Evolutionary conservation across 345 rosid genomes (phyloP).

Genomic region (Eucalyptus melliodora): DNA sequence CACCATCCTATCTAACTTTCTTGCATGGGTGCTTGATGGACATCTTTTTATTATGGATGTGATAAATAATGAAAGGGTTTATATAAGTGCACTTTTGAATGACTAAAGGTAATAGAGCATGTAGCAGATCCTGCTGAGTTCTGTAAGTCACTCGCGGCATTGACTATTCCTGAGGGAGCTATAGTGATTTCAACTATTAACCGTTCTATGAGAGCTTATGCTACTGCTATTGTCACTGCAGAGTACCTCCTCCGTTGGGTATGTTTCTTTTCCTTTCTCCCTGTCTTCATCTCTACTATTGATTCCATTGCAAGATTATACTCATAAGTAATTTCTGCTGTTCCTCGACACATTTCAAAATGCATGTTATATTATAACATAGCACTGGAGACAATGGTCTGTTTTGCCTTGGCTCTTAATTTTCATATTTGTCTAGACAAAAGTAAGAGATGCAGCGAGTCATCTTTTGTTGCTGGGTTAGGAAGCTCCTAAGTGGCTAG

Average conservation of each 20-base stretch:
- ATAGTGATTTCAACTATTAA: constrained; percentile 71
- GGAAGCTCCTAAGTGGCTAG: not conserved
- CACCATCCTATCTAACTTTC: not conserved
- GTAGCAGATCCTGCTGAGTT: constrained; percentile 88
- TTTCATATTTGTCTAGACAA: not conserved
- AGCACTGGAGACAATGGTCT: not conserved
- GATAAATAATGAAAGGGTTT: not conserved
- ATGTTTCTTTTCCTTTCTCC: not conserved
- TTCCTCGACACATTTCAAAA: not conserved
- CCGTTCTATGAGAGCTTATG: constrained; percentile 80
- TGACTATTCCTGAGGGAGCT: constrained; percentile 63
- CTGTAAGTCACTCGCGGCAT: constrained; percentile 73
- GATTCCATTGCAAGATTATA: not conserved
- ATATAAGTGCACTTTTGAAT: not conserved
- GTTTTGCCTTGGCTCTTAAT: not conserved
- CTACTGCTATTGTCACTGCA: constrained; percentile 77
- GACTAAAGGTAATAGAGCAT: constrained; percentile 79
- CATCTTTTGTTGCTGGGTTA: not conserved
- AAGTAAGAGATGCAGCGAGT: not conserved
- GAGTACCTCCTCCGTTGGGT: constrained; percentile 92
- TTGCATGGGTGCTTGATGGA: not conserved
- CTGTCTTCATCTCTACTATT: not conserved
- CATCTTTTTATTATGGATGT: not conserved
- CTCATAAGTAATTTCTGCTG: not conserved
- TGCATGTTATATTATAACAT: not conserved